These are phyloP conservation scores for Pichia deserticola DNA, from an alignment of 805 yeast species.

Conservation along the genomic window DNA sequence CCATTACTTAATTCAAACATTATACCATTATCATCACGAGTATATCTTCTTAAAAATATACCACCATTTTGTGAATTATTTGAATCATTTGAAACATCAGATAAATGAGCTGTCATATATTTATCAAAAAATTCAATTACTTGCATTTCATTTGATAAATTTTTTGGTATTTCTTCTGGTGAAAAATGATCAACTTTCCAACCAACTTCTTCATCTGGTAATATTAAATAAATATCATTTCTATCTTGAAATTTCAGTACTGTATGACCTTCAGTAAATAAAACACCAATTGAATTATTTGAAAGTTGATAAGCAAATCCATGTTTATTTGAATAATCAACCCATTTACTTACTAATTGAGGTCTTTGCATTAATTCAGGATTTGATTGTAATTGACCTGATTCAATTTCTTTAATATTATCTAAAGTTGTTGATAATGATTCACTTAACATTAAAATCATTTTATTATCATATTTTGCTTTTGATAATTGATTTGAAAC, in stretches of 20 bases:
- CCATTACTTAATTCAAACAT: constrained; percentile 94
- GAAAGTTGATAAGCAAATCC: constrained; percentile 92
- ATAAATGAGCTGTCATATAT: constrained; percentile 87
- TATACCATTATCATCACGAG: constrained; percentile 70
- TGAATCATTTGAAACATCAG: constrained; percentile 54
- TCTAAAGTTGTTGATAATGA: constrained; percentile 23
- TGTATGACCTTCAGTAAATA: constrained; percentile 79
- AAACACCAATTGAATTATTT: constrained; percentile 83
- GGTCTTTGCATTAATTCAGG: constrained; percentile 38
- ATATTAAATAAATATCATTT: constrained; percentile 58
- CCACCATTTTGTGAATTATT: constrained; percentile 34
- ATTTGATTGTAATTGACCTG: constrained; percentile 13
- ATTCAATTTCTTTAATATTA: constrained; percentile 23
- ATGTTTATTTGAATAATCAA: constrained; percentile 91
- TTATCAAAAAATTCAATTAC: constrained; percentile 82
- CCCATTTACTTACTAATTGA: constrained; percentile 87
- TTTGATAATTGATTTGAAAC: constrained; percentile 24
- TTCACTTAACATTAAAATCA: constrained; percentile 21
- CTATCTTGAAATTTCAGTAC: constrained; percentile 63
- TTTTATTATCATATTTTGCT: constrained; percentile 24
- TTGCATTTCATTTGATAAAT: constrained; percentile 63
- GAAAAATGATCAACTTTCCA: constrained; percentile 47
- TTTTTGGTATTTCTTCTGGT: constrained; percentile 36
- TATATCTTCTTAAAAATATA: constrained; percentile 74
- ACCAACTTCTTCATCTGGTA: constrained; percentile 41